Evolutionary conservation across 495 filamentous ascomycete genomes (phyloP), one percentile per base, ranked within the genome.

Genomic region (Aspergillus bridgeri): DNA sequence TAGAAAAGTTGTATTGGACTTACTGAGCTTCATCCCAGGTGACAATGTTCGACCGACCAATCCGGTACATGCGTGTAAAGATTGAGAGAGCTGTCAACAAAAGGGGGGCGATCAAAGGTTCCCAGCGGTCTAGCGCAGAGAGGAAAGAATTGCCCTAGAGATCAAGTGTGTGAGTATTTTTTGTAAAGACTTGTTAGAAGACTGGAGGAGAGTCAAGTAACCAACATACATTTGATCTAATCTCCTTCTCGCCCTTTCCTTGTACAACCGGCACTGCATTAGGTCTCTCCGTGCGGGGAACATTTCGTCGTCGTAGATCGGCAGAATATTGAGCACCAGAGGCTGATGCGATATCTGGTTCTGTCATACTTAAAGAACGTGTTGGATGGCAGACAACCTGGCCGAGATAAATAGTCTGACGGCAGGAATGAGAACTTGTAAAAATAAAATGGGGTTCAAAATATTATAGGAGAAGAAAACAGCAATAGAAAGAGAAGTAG

Each of bases 21-120:
- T 85, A 96, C 90, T 96, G 92, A 55, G 92, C 92, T 82, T 96
- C 92, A 75, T 98, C 94, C 94, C 94, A 98, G 33, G 94, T 98
- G 33, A 98, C 94, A 67, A 98, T 96, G 59, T 89, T 83, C 51
- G 94, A 98, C 56, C 92, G 81, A 52, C 94, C 94, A 71, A 98
- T 98, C 75, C 89, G 95, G 73, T 89, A 98, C 76, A 96, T 79
- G 57, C 94, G 86, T 50, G 95, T 98, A 78, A 97, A 97, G 77
- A 96, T 87, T 48, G 95, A 85, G 27, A 96, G 75, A 42, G 83
- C 75, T 22, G 94, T 98, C 74, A 98, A 91, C 61, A 98, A 69
- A 54, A 96, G 68, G 42, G 95, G 94, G 33, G 89, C 91, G 70
- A 96, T 83, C 54, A 98, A 72, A 72, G 86, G 89, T 69, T 98